Conservation (phyloP, 2,329 filamentous ascomycete genomes). For the Colletotrichum sp. region DNA sequence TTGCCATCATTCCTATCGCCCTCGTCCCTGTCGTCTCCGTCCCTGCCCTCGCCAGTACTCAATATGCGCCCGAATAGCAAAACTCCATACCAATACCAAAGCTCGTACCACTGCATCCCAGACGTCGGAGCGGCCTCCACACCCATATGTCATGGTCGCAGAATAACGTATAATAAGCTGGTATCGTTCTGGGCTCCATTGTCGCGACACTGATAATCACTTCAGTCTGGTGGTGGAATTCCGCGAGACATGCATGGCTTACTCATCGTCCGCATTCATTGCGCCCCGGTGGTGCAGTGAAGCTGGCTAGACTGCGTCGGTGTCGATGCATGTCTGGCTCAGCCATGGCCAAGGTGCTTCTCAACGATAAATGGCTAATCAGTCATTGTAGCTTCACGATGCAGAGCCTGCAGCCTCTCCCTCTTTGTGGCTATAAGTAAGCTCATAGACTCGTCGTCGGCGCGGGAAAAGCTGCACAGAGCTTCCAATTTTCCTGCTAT, state of each 20-base stretch:
- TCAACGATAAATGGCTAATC: neutral
- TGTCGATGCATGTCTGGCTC: neutral
- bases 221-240: neutral
- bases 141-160: neutral
- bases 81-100: neutral
- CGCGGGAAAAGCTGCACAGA: neutral
- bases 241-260: neutral
- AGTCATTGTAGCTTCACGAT: neutral
- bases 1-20: neutral
- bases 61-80: neutral
- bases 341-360: neutral
- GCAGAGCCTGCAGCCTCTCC: neutral
- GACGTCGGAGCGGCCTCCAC: neutral
- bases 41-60: neutral
- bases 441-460: too few relatives aligned
- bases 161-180: neutral
- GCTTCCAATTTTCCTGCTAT: neutral
- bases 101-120: neutral
- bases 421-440: neutral
- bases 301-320: neutral
- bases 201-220: neutral
- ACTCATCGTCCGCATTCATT: neutral
- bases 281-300: neutral
- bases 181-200: neutral
- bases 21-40: neutral